Evolutionary conservation across 805 yeast genomes (phyloP).

Genomic region (Torulaspora microellipsoides): DNA sequence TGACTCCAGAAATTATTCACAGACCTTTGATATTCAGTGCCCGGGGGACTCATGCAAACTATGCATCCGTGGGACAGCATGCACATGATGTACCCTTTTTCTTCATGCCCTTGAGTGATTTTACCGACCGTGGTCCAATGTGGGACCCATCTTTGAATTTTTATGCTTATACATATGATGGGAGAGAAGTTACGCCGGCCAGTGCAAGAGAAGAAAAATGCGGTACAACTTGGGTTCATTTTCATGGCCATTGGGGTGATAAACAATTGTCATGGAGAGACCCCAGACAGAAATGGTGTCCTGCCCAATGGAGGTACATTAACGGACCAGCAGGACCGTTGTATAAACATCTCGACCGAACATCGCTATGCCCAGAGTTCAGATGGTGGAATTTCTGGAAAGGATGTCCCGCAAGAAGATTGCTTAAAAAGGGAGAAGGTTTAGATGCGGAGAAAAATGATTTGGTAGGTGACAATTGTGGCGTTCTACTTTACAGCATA

Average conservation of each 20-base stretch:
- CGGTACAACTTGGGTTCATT: conserved; percentile 73
- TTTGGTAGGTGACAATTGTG: conserved; percentile 59
- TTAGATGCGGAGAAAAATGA: conserved; percentile 71
- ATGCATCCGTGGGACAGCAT: conserved; percentile 93
- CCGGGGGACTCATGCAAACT: conserved; percentile 95
- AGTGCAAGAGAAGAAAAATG: conserved; percentile 25
- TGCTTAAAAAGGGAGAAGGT: conserved; percentile 79
- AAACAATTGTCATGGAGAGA: conserved; percentile 59
- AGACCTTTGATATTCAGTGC: conserved; percentile 86
- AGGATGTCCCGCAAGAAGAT: conserved; percentile 73
- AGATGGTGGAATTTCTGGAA: conserved; percentile 93
- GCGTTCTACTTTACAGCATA: conserved; percentile 51
- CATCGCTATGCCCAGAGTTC: conserved; percentile 70
- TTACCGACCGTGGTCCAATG: conserved; percentile 89
- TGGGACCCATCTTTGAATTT: conserved; percentile 91
- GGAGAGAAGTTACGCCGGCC: conserved; percentile 41
- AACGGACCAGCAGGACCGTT: conserved; percentile 94
- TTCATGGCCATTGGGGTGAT: conserved; percentile 89
- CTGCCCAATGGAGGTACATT: conserved; percentile 85
- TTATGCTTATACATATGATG: conserved; percentile 77
- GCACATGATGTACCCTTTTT: conserved; percentile 82
- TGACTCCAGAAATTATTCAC: conserved; percentile 53
- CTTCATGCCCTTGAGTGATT: conserved; percentile 83
- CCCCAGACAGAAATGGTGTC: conserved; percentile 78
- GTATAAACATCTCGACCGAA: conserved; percentile 64